phyloP scores from a whole-genome alignment of 305 asterid genomes.

The Andrographis paniculata region DNA sequence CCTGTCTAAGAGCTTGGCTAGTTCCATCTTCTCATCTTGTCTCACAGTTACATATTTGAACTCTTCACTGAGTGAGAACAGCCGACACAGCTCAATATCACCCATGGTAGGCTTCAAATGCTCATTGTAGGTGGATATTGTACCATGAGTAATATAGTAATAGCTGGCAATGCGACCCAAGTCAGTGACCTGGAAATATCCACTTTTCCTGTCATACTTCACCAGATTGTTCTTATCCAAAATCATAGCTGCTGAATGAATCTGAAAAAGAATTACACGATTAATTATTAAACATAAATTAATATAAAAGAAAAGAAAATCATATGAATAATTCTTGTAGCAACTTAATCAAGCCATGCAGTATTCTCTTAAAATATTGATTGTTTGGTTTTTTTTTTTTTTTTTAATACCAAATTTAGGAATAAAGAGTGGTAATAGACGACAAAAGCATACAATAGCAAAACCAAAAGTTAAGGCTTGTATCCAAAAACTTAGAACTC shows the following conservation, averaged over 20 bases:
- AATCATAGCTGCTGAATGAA: slow-evolving; percentile 81
- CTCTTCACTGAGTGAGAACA: slow-evolving; percentile 94
- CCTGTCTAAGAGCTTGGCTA: slow-evolving; percentile 82
- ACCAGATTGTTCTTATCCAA: slow-evolving; percentile 83
- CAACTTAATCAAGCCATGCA: too few species aligned
- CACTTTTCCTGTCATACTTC: slow-evolving; percentile 90
- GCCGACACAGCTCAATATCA: slow-evolving; percentile 93
- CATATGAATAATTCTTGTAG: background rate
- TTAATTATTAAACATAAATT: too few species aligned
- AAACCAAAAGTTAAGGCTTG: too few species aligned
- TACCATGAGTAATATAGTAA: slow-evolving; percentile 81
- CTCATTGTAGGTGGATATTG: slow-evolving; percentile 81
- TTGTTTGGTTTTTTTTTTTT: too few species aligned
- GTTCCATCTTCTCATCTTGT: slow-evolving; percentile 94
- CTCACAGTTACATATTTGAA: slow-evolving; percentile 85
- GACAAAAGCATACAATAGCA: too few species aligned
- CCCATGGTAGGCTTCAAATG: slow-evolving; percentile 94
- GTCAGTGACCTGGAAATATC: slow-evolving; percentile 97
- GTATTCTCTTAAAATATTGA: too few species aligned
- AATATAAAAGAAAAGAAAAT: background rate
- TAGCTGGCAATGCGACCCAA: slow-evolving; percentile 98
- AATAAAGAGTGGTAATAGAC: too few species aligned
- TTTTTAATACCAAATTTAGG: too few species aligned
- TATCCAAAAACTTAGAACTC: too few species aligned
- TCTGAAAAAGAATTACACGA: slow-evolving; percentile 35